Base-by-base conservation (phyloP, 2,329 filamentous ascomycete genomes). In the Trichoderma asperellum region DNA sequence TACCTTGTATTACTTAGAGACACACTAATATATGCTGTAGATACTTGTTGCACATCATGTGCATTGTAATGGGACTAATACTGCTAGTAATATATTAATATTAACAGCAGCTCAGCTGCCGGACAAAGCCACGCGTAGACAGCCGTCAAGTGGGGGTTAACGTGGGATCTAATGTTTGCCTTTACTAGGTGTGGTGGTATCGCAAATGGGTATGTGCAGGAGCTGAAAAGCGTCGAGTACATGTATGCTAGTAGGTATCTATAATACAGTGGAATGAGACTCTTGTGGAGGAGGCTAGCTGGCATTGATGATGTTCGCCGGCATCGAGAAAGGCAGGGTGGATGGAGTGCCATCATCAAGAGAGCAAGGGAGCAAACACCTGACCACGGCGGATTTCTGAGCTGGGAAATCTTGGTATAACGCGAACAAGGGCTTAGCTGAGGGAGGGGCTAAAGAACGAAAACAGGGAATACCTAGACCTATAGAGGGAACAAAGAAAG, bases 181-280 rank as follows among this genome's bases (percentile, higher is more conserved):
- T 47, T 35, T 57, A n/a, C 62, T 49, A 37, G 53, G 53, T 37
- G 52, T 47, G 64, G 64, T 59, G 16, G 55, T 52, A 59, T 65
- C 40, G 40, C 64, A 40, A 40, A 59, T 67, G 64, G 53, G 64
- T 35, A 59, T 59, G 40, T 59, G 64, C 64, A 67, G 64, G 55
- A 67, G 64, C 64, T 67, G 64, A 59, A 67, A 66, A 40, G 55
- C 55, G 43, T 58, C 64, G 49, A 59, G 32, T 14, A 24, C 24
- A 24, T 24, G 24, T 24, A 27, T 57, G 34, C 12, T 18, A 27
- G 49, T 43, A 34, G 21, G 40, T 14, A 49, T 24, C 24, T 24
- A 24, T 53, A 11, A 12, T 12, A 49, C 47, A 49, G 21, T n/a
- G 10, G 29, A 16, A 43, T 14, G n/a, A 43, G 57, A 18, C 55